These are phyloP conservation scores for Acanthamoeba lenticulata DNA, from an alignment of 208 protist species.

Conservation along the genomic window DNA sequence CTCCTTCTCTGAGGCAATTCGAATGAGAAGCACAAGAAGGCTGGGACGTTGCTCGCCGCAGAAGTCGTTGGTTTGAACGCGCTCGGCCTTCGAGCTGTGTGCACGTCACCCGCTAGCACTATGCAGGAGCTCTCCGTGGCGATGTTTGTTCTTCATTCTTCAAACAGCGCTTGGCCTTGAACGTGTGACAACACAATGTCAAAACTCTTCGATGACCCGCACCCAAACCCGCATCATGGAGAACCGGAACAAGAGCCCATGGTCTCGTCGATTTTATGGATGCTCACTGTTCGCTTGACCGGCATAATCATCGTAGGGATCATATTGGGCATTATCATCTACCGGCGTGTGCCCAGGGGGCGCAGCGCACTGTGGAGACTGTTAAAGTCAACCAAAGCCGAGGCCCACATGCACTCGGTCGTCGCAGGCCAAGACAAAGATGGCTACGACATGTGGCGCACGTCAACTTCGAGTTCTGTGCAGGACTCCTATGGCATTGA, in stretches of 20 bases:
- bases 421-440: not conserved
- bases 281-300: not conserved
- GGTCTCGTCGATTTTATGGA: not conserved
- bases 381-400: not conserved
- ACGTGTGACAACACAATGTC: too few relatives aligned
- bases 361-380: not conserved
- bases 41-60: too few relatives aligned
- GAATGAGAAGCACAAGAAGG: too few relatives aligned
- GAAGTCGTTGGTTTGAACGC: too few relatives aligned
- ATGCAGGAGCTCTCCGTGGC: too few relatives aligned
- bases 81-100: too few relatives aligned
- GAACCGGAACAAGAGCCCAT: not conserved
- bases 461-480: not conserved
- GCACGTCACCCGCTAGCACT: too few relatives aligned
- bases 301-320: not conserved
- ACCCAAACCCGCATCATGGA: too few relatives aligned
- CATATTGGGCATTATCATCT: not conserved
- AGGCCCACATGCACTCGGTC: not conserved
- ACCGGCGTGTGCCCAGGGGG: not conserved
- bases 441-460: not conserved
- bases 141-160: too few relatives aligned
- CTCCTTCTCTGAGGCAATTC: too few relatives aligned
- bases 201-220: too few relatives aligned
- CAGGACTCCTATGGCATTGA: not conserved
- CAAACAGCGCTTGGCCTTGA: too few relatives aligned